Conservation (phyloP, 331 rosid genomes). For the Malus hybrid region DNA sequence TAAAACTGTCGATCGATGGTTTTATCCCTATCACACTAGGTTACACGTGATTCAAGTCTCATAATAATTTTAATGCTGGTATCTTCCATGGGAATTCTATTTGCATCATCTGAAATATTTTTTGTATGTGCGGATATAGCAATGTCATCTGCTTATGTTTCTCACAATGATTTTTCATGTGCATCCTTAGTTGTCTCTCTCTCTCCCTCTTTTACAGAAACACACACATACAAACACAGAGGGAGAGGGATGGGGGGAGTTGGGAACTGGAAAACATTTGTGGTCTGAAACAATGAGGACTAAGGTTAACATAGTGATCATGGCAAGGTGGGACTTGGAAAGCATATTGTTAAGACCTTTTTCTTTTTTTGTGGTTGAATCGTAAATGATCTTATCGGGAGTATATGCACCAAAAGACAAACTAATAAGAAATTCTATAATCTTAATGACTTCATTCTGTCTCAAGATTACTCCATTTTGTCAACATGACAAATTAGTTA, state of each 20-base stretch:
- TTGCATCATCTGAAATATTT: too few species aligned
- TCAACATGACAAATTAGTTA: conserved; percentile 15
- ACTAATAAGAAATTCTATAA: not conserved
- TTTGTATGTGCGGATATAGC: too few species aligned
- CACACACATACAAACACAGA: too few species aligned
- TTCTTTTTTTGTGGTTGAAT: not conserved
- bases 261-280: too few species aligned
- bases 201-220: not conserved
- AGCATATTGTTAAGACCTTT: not conserved
- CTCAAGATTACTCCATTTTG: conserved; percentile 59
- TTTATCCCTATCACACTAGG: too few species aligned
- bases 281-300: not conserved
- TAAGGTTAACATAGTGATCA: not conserved
- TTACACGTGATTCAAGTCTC: too few species aligned
- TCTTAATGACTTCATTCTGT: conserved; percentile 6
- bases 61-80: too few species aligned
- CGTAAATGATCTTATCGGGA: not conserved
- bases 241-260: not conserved
- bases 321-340: not conserved
- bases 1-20: too few species aligned
- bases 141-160: too few species aligned
- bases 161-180: too few species aligned
- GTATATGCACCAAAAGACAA: not conserved
- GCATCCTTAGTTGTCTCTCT: not conserved
- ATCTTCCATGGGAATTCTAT: too few species aligned